Evolutionary conservation across 805 yeast genomes (phyloP).

Genomic region (Candida verbasci): DNA sequence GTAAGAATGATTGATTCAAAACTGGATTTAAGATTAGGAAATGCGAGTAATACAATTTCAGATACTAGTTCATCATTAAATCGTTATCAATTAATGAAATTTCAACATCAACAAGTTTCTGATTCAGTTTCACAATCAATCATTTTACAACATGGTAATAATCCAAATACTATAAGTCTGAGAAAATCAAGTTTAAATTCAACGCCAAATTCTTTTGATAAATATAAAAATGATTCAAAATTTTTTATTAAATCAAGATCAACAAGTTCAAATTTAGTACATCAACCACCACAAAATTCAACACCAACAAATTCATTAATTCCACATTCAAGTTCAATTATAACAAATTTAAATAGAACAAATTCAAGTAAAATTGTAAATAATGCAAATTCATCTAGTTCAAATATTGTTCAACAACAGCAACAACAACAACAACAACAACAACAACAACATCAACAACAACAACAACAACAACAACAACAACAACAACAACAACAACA

Average conservation of each 20-base stretch:
- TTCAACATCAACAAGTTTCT: constrained; percentile 50
- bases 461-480: too few relatives aligned
- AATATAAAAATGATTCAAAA: constrained; percentile 19
- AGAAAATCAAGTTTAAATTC: constrained; percentile 26
- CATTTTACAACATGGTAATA: too few relatives aligned
- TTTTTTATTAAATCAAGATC: constrained; percentile 10
- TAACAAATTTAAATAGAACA: neutral
- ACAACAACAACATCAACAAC: too few relatives aligned
- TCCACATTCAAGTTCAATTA: neutral
- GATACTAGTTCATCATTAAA: constrained; percentile 41
- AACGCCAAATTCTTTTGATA: constrained; percentile 10
- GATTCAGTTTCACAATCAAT: constrained; percentile 54
- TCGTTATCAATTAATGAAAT: constrained; percentile 48
- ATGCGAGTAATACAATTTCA: constrained; percentile 14
- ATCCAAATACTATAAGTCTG: too few relatives aligned
- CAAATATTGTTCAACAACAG: neutral
- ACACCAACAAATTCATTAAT: neutral
- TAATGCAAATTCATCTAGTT: neutral
- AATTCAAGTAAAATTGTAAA: neutral
- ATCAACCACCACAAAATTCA: neutral
- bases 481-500: too few relatives aligned
- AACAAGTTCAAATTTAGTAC: constrained; percentile 1
- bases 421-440: too few relatives aligned
- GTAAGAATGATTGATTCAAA: constrained; percentile 67
- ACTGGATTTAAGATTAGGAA: constrained; percentile 46